Evolutionary conservation across 495 filamentous ascomycete species (phyloP).

Genomic region (Aspergillus incahuasiensis): DNA sequence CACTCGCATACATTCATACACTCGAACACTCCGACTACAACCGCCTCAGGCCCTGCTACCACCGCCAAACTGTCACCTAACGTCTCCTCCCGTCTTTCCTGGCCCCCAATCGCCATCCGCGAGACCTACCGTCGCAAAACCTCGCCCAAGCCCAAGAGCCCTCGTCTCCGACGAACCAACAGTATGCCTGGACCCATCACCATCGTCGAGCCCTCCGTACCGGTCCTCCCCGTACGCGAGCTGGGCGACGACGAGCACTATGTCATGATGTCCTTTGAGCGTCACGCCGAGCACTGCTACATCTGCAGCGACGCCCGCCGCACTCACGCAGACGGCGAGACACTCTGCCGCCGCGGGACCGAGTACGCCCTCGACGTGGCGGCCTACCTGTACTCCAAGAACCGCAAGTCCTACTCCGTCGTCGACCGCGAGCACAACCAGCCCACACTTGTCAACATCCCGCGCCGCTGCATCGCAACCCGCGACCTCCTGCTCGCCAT

Average conservation of each 20-base stretch:
- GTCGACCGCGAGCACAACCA: conserved; percentile 43
- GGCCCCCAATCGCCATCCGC: conserved; percentile 19
- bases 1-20: no score
- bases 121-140: conserved; percentile 21
- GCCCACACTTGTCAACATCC: conserved; percentile 46
- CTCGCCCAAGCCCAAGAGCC: conserved; percentile 9
- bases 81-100: conserved; percentile 21
- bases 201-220: conserved; percentile 23
- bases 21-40: background rate
- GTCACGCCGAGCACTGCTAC: conserved; percentile 40
- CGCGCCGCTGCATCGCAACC: conserved; percentile 32
- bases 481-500: conserved; percentile 45
- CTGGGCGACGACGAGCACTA: conserved; percentile 40
- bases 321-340: conserved; percentile 27
- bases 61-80: conserved; percentile 36
- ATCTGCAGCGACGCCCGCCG: conserved; percentile 38
- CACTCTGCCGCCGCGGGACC: conserved; percentile 48
- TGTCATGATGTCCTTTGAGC: conserved; percentile 35
- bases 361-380: conserved; percentile 42
- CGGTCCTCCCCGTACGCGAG: conserved; percentile 37
- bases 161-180: conserved; percentile 20
- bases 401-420: conserved; percentile 43
- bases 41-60: no score
- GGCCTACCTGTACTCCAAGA: conserved; percentile 46
- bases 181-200: conserved; percentile 32